phyloP scores from a whole-genome alignment of 352 stramenopile species.

The Phytophthora pseudosyringae region DNA sequence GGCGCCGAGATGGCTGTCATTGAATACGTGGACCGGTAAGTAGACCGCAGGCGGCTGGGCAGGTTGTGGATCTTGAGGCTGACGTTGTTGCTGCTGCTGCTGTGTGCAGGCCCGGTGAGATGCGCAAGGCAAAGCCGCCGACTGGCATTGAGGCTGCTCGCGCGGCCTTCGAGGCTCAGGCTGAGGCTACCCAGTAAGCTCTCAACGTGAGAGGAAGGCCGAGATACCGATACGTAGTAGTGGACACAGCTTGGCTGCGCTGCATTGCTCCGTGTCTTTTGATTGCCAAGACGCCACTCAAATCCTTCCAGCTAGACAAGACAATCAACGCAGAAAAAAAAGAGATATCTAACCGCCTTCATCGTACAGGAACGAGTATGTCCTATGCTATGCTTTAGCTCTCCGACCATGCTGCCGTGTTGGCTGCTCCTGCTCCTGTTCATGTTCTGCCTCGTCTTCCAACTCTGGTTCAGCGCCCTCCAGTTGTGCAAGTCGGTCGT shows the following conservation, averaged over 20 bases:
- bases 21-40: slow-evolving; percentile 96
- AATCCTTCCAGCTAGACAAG: slow-evolving; percentile 21
- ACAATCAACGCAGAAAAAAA: slow-evolving; percentile 39
- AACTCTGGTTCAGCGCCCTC: slow-evolving; percentile 61
- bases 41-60: not conserved
- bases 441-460: slow-evolving; percentile 34
- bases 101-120: slow-evolving; percentile 73
- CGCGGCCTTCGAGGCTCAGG: slow-evolving; percentile 52
- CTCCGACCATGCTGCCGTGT: slow-evolving; percentile 10
- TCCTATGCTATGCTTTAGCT: slow-evolving; percentile 21
- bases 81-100: slow-evolving; percentile 10
- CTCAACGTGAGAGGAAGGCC: slow-evolving; percentile 15
- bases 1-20: slow-evolving; percentile 98
- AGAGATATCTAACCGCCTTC: slow-evolving; percentile 37
- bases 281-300: slow-evolving; percentile 24
- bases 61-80: not conserved
- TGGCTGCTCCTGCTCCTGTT: slow-evolving; percentile 23
- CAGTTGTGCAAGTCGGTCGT: slow-evolving; percentile 70
- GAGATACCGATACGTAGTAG: slow-evolving; percentile 13
- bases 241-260: not conserved
- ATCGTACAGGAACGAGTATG: slow-evolving; percentile 13
- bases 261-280: slow-evolving; percentile 15
- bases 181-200: slow-evolving; percentile 24
- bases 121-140: slow-evolving; percentile 77
- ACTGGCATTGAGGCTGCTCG: slow-evolving; percentile 64